Evolutionary conservation across 169 alveolate species (phyloP), one percentile per base, ranked within the genome.

Genomic region (Neospora caninum): DNA sequence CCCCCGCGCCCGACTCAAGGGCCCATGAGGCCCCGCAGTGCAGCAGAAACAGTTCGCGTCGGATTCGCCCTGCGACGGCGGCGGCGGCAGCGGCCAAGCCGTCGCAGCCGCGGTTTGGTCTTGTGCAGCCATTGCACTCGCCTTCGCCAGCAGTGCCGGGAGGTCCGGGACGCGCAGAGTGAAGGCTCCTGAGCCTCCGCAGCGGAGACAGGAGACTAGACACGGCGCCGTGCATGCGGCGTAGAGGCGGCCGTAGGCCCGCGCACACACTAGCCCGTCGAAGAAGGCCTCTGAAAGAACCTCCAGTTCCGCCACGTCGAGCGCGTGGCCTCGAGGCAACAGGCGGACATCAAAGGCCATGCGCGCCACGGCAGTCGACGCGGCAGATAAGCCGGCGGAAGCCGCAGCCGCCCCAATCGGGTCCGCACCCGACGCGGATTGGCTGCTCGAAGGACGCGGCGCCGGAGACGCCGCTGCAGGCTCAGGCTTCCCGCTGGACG

Each of bases 301-400:
- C 29, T 41, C 92, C 38, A 88, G 45, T 41, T 67, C 88, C 41
- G 54, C 67, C 0, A 88, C 83, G 39, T 87, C 84, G 45, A 92
- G 94, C 80, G 69, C 70, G 83, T 92, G 92, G 34, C 94, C 94
- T 0, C 88, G 92, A 29, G 94, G 94, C 27, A 92, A 88, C 78
- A 92, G 92, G 54, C 94, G 69, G n/a, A 92, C 94, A 34, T 92
- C 94, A 64, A 92, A 92, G n/a, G 94, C 89, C 89, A 82, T 82
- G 20, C 89, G 54, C 64, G 89, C 64, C 36, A 82, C 89, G 29
- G 91, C 88, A n/a, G 94, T 80, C 25, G 94, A 53, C 45, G 70
- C 54, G 16, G 92, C 93, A 16, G 93, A 0, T 20, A 73, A 53
- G 69, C 92, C 91, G 38, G 91, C 92, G 36, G 69, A 25, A 1